Conservation (phyloP, 2,329 filamentous ascomycete species). For the Gyromitra esculenta region DNA sequence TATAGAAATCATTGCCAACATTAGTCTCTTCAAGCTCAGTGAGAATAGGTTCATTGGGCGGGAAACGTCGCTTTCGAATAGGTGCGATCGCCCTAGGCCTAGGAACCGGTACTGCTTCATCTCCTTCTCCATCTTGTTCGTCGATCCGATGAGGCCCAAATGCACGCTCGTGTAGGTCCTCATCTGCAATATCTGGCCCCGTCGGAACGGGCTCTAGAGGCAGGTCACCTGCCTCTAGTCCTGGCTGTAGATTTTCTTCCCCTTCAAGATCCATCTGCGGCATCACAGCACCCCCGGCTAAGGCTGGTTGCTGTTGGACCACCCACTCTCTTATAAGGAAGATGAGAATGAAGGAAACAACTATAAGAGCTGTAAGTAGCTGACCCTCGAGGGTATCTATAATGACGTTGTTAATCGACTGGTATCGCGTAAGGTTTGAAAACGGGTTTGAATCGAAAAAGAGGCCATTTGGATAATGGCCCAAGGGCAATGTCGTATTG, state of each 20-base stretch:
- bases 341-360: constrained; percentile 93
- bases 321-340: constrained; percentile 98
- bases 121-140: constrained; percentile 11
- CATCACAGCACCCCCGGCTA: constrained; percentile 55
- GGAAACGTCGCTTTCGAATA: constrained; percentile 39
- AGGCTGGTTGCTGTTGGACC: constrained; percentile 87
- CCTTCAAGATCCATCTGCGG: constrained; percentile 45
- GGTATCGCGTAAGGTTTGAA: constrained; percentile 71
- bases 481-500: constrained; percentile 25
- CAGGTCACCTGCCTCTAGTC: constrained; percentile 28
- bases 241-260: constrained; percentile 42
- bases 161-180: constrained; percentile 25
- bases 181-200: constrained; percentile 26
- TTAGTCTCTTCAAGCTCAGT: constrained; percentile 50
- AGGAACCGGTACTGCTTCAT: constrained; percentile 16
- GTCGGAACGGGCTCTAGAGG: constrained; percentile 23
- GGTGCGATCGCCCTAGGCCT: constrained; percentile 41
- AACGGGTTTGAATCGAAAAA: constrained; percentile 54
- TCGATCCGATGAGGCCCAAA: constrained; percentile 31
- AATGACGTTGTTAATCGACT: constrained; percentile 78
- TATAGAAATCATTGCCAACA: background rate
- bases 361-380: constrained; percentile 89
- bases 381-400: constrained; percentile 90
- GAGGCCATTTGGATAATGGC: constrained; percentile 48
- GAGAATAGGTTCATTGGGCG: constrained; percentile 12